Evolutionary conservation across 2,329 filamentous ascomycete genomes (phyloP), one percentile per base, ranked within the genome.

Genomic region (Allantophomopsis cytisporea): DNA sequence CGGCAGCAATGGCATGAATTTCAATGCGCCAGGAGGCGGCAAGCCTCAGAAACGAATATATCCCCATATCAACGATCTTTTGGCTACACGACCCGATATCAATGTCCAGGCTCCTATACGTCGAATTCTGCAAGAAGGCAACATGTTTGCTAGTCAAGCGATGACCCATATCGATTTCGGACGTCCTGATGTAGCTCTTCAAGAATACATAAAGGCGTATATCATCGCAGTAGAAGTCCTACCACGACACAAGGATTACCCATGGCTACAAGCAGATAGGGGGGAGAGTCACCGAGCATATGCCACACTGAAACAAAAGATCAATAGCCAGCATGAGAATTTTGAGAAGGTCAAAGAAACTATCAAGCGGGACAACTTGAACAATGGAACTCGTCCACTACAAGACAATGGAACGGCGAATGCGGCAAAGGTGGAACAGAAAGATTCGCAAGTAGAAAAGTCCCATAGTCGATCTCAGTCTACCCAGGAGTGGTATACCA

Each of bases 161-260:
- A 71, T 76, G 45, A 72, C 70, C 39, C 65, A 69, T 41, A 66
- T 77, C 42, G 71, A 73, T 44, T 80, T 83, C 59, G 64, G 73
- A 18, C 68, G 76, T 30, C 74, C 78, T 4, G 86, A 91, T 53
- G 59, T 76, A 31, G 88, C 88, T 3, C 80, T 94, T 40, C 74
- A 82, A 47, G 83, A 94, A 44, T 96, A 89, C 54, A 71, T 96
- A 42, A 75, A 80, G 45, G 84, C 88, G 10, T 87, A 73, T 43
- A 78, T 87, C 41, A 81, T 95, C 40, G 73, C 83, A 12, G 69
- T 87, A 38, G 78, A 89, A 41, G 64, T 79, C 33, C 79, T 96
- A 18, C 83, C 84, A 2, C 69, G 68, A 30, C 86, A 94, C 55
- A 75, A 72, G 41, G 83, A 89, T 45, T 93, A 77, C 56, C 71